Percentiles rank a stretch among this genome's conserved stretches.
Evolutionary conservation across 345 rosid genomes (phyloP).

Genomic region (Eucalyptus sp.): DNA sequence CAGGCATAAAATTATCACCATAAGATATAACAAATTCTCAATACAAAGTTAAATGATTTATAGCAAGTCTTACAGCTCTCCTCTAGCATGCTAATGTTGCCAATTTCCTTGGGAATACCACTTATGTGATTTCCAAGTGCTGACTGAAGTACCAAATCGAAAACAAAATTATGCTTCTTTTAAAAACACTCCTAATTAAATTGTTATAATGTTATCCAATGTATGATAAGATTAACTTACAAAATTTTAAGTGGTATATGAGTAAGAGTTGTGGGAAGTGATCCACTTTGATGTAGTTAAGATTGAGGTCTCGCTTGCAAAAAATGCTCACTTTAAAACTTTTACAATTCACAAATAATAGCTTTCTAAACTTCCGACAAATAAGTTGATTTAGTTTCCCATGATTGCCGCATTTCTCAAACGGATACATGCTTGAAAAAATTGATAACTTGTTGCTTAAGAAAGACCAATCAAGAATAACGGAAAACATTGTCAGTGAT

Average conservation of each 20-base stretch:
- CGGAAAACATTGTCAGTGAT: too few species aligned
- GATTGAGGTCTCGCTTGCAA: constrained; percentile 42
- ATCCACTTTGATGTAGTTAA: constrained; percentile 63
- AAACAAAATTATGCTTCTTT: background rate
- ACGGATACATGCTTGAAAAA: too few species aligned
- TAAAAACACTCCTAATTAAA: background rate
- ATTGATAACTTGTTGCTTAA: too few species aligned
- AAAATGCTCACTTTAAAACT: too few species aligned
- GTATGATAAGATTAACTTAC: constrained; percentile 20
- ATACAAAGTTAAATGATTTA: background rate
- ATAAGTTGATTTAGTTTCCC: too few species aligned
- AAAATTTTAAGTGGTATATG: constrained; percentile 30
- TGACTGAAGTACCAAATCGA: constrained; percentile 11
- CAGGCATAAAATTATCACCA: background rate
- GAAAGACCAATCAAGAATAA: too few species aligned
- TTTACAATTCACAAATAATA: too few species aligned
- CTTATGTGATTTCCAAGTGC: constrained; percentile 48
- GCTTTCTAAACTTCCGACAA: too few species aligned
- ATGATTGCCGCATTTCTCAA: too few species aligned
- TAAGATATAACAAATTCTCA: background rate
- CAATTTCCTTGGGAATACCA: constrained; percentile 56
- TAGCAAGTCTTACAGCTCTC: constrained; percentile 31
- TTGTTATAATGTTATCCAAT: background rate
- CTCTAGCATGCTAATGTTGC: constrained; percentile 38
- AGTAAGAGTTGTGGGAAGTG: constrained; percentile 46